Conservation (phyloP, 2,329 filamentous ascomycete genomes). For the Leptosphaerulina australis region DNA sequence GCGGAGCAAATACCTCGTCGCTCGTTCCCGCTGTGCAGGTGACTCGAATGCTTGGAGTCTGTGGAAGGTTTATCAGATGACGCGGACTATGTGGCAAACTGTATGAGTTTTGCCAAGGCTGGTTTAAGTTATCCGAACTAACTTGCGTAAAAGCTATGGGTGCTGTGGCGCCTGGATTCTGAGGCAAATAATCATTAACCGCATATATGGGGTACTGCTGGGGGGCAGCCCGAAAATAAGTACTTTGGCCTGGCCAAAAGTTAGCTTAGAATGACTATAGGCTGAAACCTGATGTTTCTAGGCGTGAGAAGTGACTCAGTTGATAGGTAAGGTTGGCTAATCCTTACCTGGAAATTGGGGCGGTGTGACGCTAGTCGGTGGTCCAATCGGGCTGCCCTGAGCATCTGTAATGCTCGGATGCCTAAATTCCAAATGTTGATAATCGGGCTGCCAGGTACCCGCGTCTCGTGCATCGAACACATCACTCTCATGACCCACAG, state of each 20-base stretch:
- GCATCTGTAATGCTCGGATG: slow-evolving; percentile 26
- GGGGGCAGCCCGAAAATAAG: slow-evolving; percentile 39
- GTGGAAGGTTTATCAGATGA: slow-evolving; percentile 42
- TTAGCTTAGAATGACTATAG: slow-evolving; percentile 29
- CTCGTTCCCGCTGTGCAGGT: slow-evolving; percentile 32
- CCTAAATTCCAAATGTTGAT: slow-evolving; percentile 29
- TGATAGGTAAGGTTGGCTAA: slow-evolving; percentile 14
- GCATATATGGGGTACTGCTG: slow-evolving; percentile 29
- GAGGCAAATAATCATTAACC: slow-evolving; percentile 36
- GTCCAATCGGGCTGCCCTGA: slow-evolving; percentile 21
- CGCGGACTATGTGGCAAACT: slow-evolving; percentile 42
- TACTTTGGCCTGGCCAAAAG: slow-evolving; percentile 34
- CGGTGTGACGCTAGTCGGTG: slow-evolving; percentile 17
- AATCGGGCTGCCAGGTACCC: slow-evolving; percentile 35
- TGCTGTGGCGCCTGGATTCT: slow-evolving; percentile 36
- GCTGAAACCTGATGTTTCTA: slow-evolving; percentile 34
- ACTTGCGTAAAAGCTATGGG: slow-evolving; percentile 41
- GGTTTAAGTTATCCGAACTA: slow-evolving; percentile 30
- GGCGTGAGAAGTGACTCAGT: slow-evolving; percentile 35
- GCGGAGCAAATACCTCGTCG: slow-evolving; percentile 39
- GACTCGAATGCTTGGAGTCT: slow-evolving; percentile 40
- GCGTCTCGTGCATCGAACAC: slow-evolving; percentile 43
- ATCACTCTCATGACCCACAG: slow-evolving; percentile 25
- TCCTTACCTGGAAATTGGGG: slow-evolving; percentile 32
- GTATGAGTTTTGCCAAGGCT: slow-evolving; percentile 37